Percentiles rank a stretch among this genome's conserved stretches.
phyloP scores from a whole-genome alignment of 768 basidiomycete genomes.

The Auricularia heimuer region DNA sequence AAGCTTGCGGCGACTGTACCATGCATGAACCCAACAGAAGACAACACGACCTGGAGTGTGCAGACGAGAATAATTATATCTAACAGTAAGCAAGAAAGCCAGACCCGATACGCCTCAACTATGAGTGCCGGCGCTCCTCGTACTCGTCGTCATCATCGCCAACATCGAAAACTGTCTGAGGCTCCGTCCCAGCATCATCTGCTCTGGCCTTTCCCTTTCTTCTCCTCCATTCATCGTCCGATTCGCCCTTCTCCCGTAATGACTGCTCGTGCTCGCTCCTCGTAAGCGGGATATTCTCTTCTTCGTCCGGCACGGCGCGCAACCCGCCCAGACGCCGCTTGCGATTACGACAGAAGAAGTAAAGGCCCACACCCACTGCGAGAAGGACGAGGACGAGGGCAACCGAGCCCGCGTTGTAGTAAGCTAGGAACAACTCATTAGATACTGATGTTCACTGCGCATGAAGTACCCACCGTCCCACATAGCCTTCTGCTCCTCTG shows the following conservation, averaged over 20 bases:
- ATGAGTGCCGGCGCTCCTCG: too few species aligned
- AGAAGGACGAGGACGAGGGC: conserved; percentile 75
- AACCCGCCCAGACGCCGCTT: conserved; percentile 31
- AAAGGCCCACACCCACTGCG: conserved; percentile 52
- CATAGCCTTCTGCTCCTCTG: conserved; percentile 73
- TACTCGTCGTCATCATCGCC: conserved; percentile 34
- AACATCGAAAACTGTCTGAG: conserved; percentile 34
- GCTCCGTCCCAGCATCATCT: conserved; percentile 1
- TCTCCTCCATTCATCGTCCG: conserved; percentile 13
- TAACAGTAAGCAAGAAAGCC: too few species aligned
- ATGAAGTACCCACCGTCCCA: conserved; percentile 64
- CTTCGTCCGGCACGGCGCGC: conserved; percentile 28
- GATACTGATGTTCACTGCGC: background rate
- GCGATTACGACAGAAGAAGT: conserved; percentile 70
- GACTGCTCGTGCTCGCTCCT: conserved; percentile 7
- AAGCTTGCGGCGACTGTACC: too few species aligned
- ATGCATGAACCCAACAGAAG: background rate
- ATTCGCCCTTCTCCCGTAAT: conserved; percentile 19
- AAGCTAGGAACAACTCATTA: conserved; percentile 40
- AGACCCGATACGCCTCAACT: too few species aligned
- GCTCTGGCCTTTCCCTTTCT: conserved; percentile 30
- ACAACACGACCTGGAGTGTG: background rate
- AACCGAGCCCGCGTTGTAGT: conserved; percentile 87
- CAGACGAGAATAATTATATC: too few species aligned
- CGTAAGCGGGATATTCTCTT: conserved; percentile 68